A percentile compares a stretch with the other conserved stretches of the same genome.
Conservation (phyloP, 371 early-diverging fungal genomes). For the Mortierella sp. region DNA sequence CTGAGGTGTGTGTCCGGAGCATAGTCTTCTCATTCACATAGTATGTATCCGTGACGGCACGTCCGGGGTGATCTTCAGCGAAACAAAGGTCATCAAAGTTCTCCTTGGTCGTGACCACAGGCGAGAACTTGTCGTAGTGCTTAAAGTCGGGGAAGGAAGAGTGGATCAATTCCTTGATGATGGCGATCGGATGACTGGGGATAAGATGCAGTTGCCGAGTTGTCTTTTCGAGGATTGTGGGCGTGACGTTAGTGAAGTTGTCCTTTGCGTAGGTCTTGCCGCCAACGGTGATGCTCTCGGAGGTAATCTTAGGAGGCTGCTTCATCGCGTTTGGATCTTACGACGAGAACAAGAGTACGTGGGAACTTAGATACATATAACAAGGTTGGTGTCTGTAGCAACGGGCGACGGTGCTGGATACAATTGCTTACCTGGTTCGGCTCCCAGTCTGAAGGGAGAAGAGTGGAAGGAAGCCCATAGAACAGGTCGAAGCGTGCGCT, state of each 20-base stretch:
- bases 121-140: slow-evolving; percentile 73
- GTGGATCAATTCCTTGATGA: slow-evolving; percentile 85
- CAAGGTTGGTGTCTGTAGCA: no score
- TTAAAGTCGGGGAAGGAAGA: slow-evolving; percentile 74
- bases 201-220: slow-evolving; percentile 81
- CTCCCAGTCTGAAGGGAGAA: slow-evolving; percentile 14
- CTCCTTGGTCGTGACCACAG: slow-evolving; percentile 84
- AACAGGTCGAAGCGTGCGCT: slow-evolving; percentile 20
- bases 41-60: slow-evolving; percentile 90
- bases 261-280: slow-evolving; percentile 71
- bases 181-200: slow-evolving; percentile 90
- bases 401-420: background rate
- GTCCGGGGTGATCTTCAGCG: slow-evolving; percentile 85
- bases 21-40: slow-evolving; percentile 86
- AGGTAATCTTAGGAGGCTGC: slow-evolving; percentile 38
- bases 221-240: slow-evolving; percentile 81
- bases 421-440: slow-evolving; percentile 26
- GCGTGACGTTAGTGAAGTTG: slow-evolving; percentile 82
- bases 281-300: slow-evolving; percentile 58
- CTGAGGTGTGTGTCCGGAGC: slow-evolving; percentile 95
- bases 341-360: background rate
- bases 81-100: slow-evolving; percentile 96
- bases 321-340: slow-evolving; percentile 14
- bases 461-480: slow-evolving; percentile 42
- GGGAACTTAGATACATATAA: background rate